Evolutionary conservation across 73 alveolate genomes (phyloP).

Genomic region (Strombidium stylifer): DNA sequence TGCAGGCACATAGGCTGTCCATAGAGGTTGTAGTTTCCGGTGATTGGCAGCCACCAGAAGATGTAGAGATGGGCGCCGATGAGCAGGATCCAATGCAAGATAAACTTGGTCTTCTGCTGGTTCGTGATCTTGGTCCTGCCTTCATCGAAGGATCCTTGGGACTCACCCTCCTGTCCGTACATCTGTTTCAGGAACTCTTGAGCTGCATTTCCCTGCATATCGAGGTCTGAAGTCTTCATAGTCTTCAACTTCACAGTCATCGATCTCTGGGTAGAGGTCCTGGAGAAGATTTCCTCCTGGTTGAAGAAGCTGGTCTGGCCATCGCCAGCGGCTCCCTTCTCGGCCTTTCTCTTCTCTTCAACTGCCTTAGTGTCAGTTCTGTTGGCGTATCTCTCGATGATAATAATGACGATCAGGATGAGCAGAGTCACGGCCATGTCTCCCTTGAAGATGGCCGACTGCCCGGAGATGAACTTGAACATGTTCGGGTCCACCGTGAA

Average conservation of each 20-base stretch:
- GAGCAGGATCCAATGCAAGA: conserved; percentile 29
- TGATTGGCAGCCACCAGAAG: conserved; percentile 49
- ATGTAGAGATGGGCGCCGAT: conserved; percentile 34
- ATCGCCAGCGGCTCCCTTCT: background rate
- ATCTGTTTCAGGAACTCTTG: too few species aligned
- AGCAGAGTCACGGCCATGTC: conserved; percentile 70
- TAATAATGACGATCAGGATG: conserved; percentile 52
- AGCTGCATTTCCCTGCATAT: too few species aligned
- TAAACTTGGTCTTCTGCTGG: too few species aligned
- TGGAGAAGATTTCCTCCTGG: too few species aligned
- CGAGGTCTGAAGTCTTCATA: too few species aligned
- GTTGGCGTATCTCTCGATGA: conserved; percentile 66
- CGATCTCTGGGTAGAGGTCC: too few species aligned
- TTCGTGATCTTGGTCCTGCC: too few species aligned
- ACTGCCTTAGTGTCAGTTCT: conserved; percentile 6
- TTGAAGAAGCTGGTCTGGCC: background rate
- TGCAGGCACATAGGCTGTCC: conserved; percentile 37
- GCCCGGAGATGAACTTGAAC: too few species aligned
- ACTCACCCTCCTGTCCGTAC: too few species aligned
- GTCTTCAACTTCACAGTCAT: too few species aligned
- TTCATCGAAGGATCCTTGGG: too few species aligned
- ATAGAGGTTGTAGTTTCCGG: conserved; percentile 21
- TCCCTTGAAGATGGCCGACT: conserved; percentile 70
- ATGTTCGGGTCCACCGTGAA: conserved; percentile 87
- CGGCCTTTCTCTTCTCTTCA: background rate